A percentile compares a stretch with the other conserved stretches of the same genome.
Evolutionary conservation across 805 yeast genomes (phyloP).

Genomic region (Kodamaea hsintzibuensis): DNA sequence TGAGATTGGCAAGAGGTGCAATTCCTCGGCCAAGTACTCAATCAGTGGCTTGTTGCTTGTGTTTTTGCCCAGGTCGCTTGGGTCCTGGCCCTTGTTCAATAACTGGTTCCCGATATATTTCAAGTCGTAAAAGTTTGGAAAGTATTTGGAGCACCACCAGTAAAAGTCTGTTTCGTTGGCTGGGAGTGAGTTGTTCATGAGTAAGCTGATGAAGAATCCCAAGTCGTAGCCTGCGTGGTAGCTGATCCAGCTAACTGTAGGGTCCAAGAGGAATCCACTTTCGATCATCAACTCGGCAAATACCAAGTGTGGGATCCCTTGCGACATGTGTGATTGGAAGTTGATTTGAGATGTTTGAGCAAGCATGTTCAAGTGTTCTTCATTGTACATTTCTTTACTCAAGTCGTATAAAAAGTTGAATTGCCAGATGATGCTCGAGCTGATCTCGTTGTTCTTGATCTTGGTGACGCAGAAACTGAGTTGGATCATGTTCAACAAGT

Average conservation of each 20-base stretch:
- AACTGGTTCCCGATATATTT: conserved; percentile 52
- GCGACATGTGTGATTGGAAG: conserved; percentile 67
- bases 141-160: conserved; percentile 66
- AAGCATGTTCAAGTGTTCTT: conserved; percentile 78
- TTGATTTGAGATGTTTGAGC: conserved; percentile 78
- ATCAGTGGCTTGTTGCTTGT: conserved; percentile 46
- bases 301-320: conserved; percentile 75
- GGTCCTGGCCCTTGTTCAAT: conserved; percentile 24
- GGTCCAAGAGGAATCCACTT: conserved; percentile 79
- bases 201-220: conserved; percentile 79
- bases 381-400: conserved; percentile 78
- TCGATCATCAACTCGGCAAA: conserved; percentile 85
- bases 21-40: conserved; percentile 68
- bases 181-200: conserved; percentile 78
- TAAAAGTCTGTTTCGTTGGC: conserved; percentile 75
- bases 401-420: conserved; percentile 87
- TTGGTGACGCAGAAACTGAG: conserved; percentile 48
- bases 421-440: conserved; percentile 88
- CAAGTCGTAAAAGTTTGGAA: conserved; percentile 83
- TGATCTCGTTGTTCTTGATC: conserved; percentile 42
- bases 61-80: conserved; percentile 10
- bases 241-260: conserved; percentile 79
- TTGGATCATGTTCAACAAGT: conserved; percentile 81
- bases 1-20: conserved; percentile 60
- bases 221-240: conserved; percentile 94